Conservation (phyloP, 352 stramenopile species). For the Elongisporangium anandrum region DNA sequence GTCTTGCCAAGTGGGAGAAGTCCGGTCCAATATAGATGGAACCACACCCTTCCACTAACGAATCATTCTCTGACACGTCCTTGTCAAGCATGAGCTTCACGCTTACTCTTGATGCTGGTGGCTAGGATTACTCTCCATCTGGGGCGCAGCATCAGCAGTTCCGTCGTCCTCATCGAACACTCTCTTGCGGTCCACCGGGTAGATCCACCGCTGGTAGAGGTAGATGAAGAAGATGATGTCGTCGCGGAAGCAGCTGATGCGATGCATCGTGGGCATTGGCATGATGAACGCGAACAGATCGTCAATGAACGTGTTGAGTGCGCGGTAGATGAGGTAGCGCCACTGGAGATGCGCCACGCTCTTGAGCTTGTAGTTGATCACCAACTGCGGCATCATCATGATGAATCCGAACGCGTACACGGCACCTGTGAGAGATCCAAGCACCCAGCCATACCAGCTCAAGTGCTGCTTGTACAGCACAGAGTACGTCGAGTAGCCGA, state of each 20-base stretch:
- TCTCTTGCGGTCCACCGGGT: conserved; percentile 68
- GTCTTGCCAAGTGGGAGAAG: too few relatives aligned
- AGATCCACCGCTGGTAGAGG: conserved; percentile 90
- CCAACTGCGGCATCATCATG: conserved; percentile 90
- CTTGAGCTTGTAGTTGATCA: conserved; percentile 93
- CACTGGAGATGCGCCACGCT: conserved; percentile 90
- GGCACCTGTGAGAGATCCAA: conserved; percentile 81
- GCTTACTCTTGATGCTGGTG: too few relatives aligned
- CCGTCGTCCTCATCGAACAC: conserved; percentile 44
- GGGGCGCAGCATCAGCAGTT: background rate
- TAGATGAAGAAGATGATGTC: conserved; percentile 91
- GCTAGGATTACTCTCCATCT: too few relatives aligned
- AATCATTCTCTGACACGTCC: too few relatives aligned
- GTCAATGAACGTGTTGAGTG: conserved; percentile 93
- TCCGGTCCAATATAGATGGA: too few relatives aligned
- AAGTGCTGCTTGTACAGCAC: conserved; percentile 78
- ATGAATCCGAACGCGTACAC: conserved; percentile 92
- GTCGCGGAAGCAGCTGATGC: conserved; percentile 87
- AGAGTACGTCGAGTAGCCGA: conserved; percentile 79
- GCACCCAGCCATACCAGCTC: conserved; percentile 81
- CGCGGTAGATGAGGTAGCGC: conserved; percentile 93
- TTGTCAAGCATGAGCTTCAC: too few relatives aligned
- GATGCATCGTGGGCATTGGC: conserved; percentile 89
- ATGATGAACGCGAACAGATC: conserved; percentile 91
- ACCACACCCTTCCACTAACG: too few relatives aligned